phyloP scores from a whole-genome alignment of 2,329 filamentous ascomycete genomes.

The Epichloe uncinata region DNA sequence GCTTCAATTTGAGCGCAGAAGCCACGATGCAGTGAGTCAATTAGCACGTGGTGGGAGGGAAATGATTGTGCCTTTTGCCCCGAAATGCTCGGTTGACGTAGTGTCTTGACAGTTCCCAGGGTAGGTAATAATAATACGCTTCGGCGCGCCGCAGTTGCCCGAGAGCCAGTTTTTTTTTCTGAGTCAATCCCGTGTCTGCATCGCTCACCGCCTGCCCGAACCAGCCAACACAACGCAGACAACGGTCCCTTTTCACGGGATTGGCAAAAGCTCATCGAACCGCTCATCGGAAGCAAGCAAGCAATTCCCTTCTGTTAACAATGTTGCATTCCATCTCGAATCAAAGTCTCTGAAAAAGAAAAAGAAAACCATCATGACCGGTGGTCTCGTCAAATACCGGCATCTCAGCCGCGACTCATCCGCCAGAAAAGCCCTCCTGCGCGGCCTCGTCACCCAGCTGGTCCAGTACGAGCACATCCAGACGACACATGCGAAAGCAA shows the following conservation, averaged over 20 bases:
- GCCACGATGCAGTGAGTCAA: slow-evolving; percentile 8
- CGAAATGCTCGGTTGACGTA: slow-evolving; percentile 7
- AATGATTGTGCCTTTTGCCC: background rate
- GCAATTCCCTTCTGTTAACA: background rate
- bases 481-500: slow-evolving; percentile 93
- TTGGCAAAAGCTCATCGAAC: background rate
- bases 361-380: slow-evolving; percentile 51
- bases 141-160: background rate
- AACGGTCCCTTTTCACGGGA: background rate
- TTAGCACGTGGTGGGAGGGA: background rate
- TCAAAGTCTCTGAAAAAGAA: background rate
- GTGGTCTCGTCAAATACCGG: slow-evolving; percentile 75
- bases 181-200: background rate
- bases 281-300: background rate
- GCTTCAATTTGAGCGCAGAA: slow-evolving; percentile 7
- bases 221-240: background rate
- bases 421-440: slow-evolving; percentile 82
- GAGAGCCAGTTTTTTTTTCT: slow-evolving; percentile 5
- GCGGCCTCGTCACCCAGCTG: slow-evolving; percentile 90
- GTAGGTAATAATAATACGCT: background rate
- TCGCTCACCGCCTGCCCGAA: slow-evolving; percentile 5
- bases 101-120: background rate
- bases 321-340: background rate
- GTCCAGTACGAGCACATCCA: slow-evolving; percentile 87
- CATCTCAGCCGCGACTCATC: slow-evolving; percentile 75